These are phyloP conservation scores for Falciphora oryzae DNA, from an alignment of 2,329 filamentous ascomycete genomes.

Conservation along the genomic window DNA sequence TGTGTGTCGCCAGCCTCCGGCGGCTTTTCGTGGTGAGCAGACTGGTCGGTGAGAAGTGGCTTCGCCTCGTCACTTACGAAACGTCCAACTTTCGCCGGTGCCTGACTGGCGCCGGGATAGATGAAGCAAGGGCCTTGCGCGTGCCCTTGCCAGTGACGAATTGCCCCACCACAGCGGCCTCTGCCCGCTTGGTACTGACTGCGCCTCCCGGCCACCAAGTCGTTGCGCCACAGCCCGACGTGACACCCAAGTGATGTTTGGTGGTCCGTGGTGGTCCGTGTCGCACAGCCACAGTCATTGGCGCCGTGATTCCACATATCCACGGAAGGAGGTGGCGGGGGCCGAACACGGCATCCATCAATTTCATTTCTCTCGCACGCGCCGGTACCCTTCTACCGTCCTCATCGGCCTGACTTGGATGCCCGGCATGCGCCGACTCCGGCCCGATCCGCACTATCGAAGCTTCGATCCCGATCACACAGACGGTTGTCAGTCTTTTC, in stretches of 20 bases:
- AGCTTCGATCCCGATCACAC: neutral
- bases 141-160: constrained; percentile 10
- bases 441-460: neutral
- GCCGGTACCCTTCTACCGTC: neutral
- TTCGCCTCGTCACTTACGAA: constrained; percentile 13
- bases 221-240: neutral
- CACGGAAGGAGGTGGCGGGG: neutral
- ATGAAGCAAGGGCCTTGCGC: constrained; percentile 3
- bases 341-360: too few relatives aligned
- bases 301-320: neutral
- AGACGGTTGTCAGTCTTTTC: neutral
- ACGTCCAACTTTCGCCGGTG: constrained; percentile 12
- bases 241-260: neutral
- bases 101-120: constrained; percentile 10
- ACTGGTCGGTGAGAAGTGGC: constrained; percentile 1
- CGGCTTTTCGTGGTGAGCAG: neutral
- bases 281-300: neutral
- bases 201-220: neutral
- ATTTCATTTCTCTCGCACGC: too few relatives aligned
- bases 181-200: neutral
- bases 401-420: neutral
- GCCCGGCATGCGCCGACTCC: neutral
- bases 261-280: neutral
- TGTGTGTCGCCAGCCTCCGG: neutral
- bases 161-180: constrained; percentile 9